phyloP scores from a whole-genome alignment of 208 protist genomes.

The Leishmania turanica region DNA sequence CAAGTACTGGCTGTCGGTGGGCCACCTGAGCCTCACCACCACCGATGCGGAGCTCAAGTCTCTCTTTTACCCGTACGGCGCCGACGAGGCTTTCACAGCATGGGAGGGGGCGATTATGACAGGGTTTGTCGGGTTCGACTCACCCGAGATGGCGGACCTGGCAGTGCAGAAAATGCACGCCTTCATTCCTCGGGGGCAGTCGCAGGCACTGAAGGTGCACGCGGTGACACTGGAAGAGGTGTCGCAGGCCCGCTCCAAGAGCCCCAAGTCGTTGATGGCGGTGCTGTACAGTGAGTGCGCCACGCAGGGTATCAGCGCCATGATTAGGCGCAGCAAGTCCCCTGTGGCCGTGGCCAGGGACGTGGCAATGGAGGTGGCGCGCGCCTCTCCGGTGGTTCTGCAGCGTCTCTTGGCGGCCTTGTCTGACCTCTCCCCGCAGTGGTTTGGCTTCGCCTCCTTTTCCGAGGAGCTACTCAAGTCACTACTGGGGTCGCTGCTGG shows the following conservation, averaged over 20 bases:
- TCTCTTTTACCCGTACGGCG: slow-evolving; percentile 87
- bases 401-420: slow-evolving; percentile 46
- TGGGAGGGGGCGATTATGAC: slow-evolving; percentile 40
- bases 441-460: slow-evolving; percentile 45
- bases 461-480: slow-evolving; percentile 61
- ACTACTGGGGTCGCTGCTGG: slow-evolving; percentile 56
- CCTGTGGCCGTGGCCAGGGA: slow-evolving; percentile 40
- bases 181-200: slow-evolving; percentile 81
- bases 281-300: slow-evolving; percentile 36
- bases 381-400: slow-evolving; percentile 44
- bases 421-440: slow-evolving; percentile 32
- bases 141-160: slow-evolving; percentile 61
- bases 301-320: slow-evolving; percentile 30
- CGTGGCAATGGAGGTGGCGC: slow-evolving; percentile 51
- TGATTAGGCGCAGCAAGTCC: slow-evolving; percentile 29
- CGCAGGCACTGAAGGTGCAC: slow-evolving; percentile 57
- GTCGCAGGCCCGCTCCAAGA: slow-evolving; percentile 32
- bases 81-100: slow-evolving; percentile 74
- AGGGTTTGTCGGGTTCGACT: slow-evolving; percentile 82
- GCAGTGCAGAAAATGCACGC: slow-evolving; percentile 79
- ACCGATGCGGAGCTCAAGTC: slow-evolving; percentile 57
- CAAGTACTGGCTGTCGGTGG: slow-evolving; percentile 73
- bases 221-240: slow-evolving; percentile 58
- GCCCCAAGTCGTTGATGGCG: slow-evolving; percentile 36
- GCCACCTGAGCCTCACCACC: slow-evolving; percentile 53